Evolutionary conservation across 345 rosid genomes (phyloP).

Genomic region (Gossypium arboreum): DNA sequence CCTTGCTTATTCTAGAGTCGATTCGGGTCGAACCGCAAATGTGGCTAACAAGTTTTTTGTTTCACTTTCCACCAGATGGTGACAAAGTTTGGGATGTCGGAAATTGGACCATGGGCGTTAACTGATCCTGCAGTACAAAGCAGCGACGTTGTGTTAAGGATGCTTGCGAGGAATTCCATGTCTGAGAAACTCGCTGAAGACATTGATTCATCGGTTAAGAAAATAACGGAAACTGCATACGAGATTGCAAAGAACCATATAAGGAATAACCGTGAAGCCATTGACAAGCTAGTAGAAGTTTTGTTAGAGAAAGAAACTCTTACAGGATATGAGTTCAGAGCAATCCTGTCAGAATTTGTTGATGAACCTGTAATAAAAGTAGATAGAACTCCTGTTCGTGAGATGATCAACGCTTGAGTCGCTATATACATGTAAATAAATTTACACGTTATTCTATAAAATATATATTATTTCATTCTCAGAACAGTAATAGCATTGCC

Average conservation of each 20-base stretch:
- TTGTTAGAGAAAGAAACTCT: constrained; percentile 69
- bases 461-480: background rate
- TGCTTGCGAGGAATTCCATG: constrained; percentile 61
- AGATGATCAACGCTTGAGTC: constrained; percentile 37
- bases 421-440: background rate
- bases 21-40: too few relatives aligned
- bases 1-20: too few relatives aligned
- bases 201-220: constrained; percentile 46
- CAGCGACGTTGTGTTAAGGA: constrained; percentile 55
- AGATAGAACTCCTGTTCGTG: constrained; percentile 27
- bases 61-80: constrained; percentile 47
- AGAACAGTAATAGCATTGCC: background rate
- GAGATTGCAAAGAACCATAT: constrained; percentile 53
- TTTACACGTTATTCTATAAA: constrained; percentile 7
- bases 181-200: constrained; percentile 68
- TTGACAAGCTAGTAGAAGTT: constrained; percentile 68
- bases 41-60: background rate
- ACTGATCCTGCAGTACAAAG: constrained; percentile 49
- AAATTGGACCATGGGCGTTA: constrained; percentile 66
- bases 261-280: constrained; percentile 57
- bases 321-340: constrained; percentile 62
- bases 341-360: constrained; percentile 49
- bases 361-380: constrained; percentile 20
- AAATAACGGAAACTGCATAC: constrained; percentile 45
- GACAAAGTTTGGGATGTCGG: constrained; percentile 73